These are phyloP conservation scores for Mycotypha africana DNA, from an alignment of 371 early-diverging fungal species.

Conservation along the genomic window DNA sequence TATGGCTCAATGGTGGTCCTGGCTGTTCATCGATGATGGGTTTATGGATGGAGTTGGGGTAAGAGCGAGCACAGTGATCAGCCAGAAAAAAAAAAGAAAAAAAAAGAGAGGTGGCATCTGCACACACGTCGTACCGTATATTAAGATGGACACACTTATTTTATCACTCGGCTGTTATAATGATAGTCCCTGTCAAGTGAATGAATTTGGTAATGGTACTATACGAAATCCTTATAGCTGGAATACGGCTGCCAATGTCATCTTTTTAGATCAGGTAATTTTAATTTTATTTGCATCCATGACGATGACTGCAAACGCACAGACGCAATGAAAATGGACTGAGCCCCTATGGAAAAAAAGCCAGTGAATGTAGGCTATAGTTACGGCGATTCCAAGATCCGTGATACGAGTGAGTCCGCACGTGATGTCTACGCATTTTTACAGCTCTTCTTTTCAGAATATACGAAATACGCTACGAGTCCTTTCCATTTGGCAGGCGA, in stretches of 20 bases:
- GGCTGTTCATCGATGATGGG: constrained; percentile 80
- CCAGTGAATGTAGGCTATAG: constrained; percentile 21
- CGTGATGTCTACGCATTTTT: constrained; percentile 61
- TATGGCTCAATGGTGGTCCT: constrained; percentile 86
- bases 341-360: too few relatives aligned
- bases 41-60: constrained; percentile 78
- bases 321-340: too few relatives aligned
- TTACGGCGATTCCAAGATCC: constrained; percentile 44
- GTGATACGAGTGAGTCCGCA: constrained; percentile 45
- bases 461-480: constrained; percentile 39
- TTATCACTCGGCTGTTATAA: not conserved
- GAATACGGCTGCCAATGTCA: constrained; percentile 76
- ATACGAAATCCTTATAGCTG: constrained; percentile 61
- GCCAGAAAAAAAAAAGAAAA: too few relatives aligned
- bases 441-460: constrained; percentile 67
- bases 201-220: constrained; percentile 52
- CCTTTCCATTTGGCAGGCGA: constrained; percentile 64
- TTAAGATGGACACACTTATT: too few relatives aligned
- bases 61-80: not conserved
- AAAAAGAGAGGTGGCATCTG: too few relatives aligned
- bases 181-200: constrained; percentile 57
- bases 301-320: too few relatives aligned
- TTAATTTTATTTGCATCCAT: too few relatives aligned
- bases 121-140: too few relatives aligned
- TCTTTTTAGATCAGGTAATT: constrained; percentile 76